Conservation (phyloP, 2,329 filamentous ascomycete species). For the Neospermospora avenae region DNA sequence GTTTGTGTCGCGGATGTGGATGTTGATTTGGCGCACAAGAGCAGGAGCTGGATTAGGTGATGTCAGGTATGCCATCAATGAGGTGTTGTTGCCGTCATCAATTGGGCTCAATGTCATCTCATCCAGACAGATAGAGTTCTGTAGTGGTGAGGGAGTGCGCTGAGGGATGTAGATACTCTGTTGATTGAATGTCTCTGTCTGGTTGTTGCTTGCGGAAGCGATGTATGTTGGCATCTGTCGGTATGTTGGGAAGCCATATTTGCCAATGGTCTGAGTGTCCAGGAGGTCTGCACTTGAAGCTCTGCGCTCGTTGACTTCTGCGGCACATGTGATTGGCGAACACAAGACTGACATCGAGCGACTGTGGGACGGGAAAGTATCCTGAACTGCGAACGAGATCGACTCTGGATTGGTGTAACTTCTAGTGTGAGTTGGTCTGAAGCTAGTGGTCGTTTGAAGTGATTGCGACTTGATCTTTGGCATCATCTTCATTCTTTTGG, state of each 20-base stretch:
- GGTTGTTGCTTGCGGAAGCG: conserved; percentile 29
- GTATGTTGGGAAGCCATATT: conserved; percentile 82
- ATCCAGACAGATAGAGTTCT: conserved; percentile 32
- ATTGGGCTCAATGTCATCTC: conserved; percentile 34
- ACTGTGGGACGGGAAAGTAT: conserved; percentile 29
- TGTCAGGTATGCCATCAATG: conserved; percentile 74
- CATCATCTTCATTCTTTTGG: conserved; percentile 55
- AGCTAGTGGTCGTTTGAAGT: conserved; percentile 33
- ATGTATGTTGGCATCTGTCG: conserved; percentile 64
- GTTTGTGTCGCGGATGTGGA: conserved; percentile 61
- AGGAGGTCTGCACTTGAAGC: conserved; percentile 67
- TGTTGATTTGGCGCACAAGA: conserved; percentile 75
- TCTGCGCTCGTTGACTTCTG: conserved; percentile 48
- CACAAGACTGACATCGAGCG: conserved; percentile 33
- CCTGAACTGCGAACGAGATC: conserved; percentile 37
- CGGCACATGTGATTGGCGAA: conserved; percentile 32
- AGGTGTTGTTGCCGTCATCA: conserved; percentile 52
- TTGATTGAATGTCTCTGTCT: conserved; percentile 46
- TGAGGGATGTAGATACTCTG: conserved; percentile 35
- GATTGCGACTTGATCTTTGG: conserved; percentile 21
- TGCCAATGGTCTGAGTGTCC: conserved; percentile 62
- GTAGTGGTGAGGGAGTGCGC: conserved; percentile 45
- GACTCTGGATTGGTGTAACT: conserved; percentile 62
- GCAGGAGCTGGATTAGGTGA: conserved; percentile 76
- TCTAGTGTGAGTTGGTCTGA: conserved; percentile 49